A percentile compares a stretch with the other conserved stretches of the same genome.
Evolutionary conservation across 257 asterid genomes (phyloP).

Genomic region (Nicotiana obtusifolia): DNA sequence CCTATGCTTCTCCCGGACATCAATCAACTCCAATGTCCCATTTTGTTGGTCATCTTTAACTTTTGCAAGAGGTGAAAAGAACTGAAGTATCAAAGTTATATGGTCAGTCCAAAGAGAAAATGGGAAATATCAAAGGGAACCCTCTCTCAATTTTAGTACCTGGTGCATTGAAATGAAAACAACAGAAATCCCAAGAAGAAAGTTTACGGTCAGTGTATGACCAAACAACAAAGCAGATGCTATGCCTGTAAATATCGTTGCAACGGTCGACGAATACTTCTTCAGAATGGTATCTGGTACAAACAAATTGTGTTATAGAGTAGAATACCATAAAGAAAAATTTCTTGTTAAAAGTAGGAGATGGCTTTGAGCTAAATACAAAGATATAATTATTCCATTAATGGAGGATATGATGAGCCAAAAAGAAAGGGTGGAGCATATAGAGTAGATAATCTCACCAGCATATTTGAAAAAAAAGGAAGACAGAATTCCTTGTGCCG

Average conservation of each 20-base stretch:
- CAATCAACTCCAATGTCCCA: slow-evolving; percentile 41
- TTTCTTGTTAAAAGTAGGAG: background rate
- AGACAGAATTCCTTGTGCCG: slow-evolving; percentile 97
- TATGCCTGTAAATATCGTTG: slow-evolving; percentile 97
- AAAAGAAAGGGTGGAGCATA: background rate
- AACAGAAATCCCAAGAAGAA: slow-evolving; percentile 89
- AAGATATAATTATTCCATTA: background rate
- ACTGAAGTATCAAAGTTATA: slow-evolving; percentile 40
- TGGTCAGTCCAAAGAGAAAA: slow-evolving; percentile 15
- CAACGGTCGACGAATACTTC: slow-evolving; percentile 99
- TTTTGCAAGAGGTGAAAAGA: slow-evolving; percentile 89
- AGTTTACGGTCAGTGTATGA: slow-evolving; percentile 84
- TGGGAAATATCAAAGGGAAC: background rate
- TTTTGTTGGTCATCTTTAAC: slow-evolving; percentile 80
- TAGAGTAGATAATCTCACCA: slow-evolving; percentile 41
- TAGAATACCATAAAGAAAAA: background rate
- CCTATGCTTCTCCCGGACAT: slow-evolving; percentile 51
- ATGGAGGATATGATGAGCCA: background rate
- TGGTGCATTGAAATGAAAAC: slow-evolving; percentile 99
- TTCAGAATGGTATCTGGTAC: slow-evolving; percentile 73
- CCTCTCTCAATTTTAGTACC: slow-evolving; percentile 38
- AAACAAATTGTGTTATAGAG: background rate
- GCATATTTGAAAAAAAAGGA: slow-evolving; percentile 99
- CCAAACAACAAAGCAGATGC: slow-evolving; percentile 95
- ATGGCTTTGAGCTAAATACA: background rate